These are phyloP conservation scores for Pythium brassicae DNA, from an alignment of 352 stramenopile genomes.

Conservation along the genomic window DNA sequence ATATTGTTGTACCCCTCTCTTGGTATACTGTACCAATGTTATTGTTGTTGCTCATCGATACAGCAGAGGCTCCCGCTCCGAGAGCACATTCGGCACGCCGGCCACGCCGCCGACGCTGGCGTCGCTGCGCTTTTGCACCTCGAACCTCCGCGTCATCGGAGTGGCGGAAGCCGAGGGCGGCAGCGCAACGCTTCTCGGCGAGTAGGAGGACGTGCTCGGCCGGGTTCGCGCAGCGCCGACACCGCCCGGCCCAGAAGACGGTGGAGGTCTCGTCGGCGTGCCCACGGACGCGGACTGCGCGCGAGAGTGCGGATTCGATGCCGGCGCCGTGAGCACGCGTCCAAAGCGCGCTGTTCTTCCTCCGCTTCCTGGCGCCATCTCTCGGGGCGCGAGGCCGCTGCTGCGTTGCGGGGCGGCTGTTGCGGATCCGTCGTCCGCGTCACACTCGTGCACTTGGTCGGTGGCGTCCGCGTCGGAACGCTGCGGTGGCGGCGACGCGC, in stretches of 20 bases:
- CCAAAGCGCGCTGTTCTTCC: neutral
- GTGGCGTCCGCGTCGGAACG: neutral
- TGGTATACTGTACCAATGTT: neutral
- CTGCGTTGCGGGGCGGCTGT: neutral
- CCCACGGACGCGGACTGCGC: constrained; percentile 29
- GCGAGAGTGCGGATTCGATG: constrained; percentile 20
- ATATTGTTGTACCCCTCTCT: constrained; percentile 6
- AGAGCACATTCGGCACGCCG: constrained; percentile 38
- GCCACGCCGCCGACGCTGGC: constrained; percentile 30
- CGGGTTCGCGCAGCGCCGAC: constrained; percentile 7
- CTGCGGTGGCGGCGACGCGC: neutral
- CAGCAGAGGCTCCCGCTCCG: constrained; percentile 37
- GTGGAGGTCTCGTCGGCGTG: constrained; percentile 12
- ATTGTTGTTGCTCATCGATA: constrained; percentile 35
- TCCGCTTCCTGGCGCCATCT: neutral
- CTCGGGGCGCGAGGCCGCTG: neutral
- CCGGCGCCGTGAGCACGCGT: constrained; percentile 4
- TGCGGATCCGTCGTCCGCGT: neutral
- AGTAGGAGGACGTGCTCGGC: constrained; percentile 48
- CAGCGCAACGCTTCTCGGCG: constrained; percentile 18
- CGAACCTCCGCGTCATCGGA: constrained; percentile 31
- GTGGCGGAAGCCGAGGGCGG: neutral
- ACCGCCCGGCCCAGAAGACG: neutral
- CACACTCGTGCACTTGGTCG: constrained; percentile 1
- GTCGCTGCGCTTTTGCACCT: constrained; percentile 38